These are phyloP conservation scores for Myxozyma monticola DNA, from an alignment of 805 yeast species.

Conservation along the genomic window DNA sequence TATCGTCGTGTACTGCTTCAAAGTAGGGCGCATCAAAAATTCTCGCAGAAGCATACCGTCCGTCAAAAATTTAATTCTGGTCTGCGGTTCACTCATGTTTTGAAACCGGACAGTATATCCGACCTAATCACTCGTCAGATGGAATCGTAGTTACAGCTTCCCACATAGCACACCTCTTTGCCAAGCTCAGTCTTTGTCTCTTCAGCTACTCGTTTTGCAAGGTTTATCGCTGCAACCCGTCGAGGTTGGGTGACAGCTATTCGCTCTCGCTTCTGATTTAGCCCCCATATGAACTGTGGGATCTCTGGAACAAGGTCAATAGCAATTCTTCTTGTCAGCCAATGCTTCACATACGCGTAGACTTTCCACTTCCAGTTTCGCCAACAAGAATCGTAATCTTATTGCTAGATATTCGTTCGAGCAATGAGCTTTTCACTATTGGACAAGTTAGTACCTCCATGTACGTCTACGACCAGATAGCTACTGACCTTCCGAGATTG, in stretches of 20 bases:
- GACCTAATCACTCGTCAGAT: constrained; percentile 35
- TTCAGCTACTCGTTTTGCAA: constrained; percentile 89
- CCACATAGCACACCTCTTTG: constrained; percentile 46
- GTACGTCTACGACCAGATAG: too few species aligned
- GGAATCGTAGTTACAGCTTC: background rate
- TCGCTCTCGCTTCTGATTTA: constrained; percentile 45
- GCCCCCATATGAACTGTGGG: constrained; percentile 80
- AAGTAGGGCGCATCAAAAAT: constrained; percentile 67
- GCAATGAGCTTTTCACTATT: constrained; percentile 44
- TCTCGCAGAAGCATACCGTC: constrained; percentile 98
- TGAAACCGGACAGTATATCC: constrained; percentile 95
- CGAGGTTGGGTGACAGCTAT: constrained; percentile 97
- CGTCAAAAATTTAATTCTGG: constrained; percentile 81
- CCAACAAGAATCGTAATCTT: constrained; percentile 84
- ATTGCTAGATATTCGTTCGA: constrained; percentile 56
- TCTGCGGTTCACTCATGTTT: constrained; percentile 57
- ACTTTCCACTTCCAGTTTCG: constrained; percentile 97
- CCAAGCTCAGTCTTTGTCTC: constrained; percentile 81
- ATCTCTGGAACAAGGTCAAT: constrained; percentile 45
- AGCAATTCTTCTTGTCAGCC: background rate
- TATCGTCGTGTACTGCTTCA: constrained; percentile 69
- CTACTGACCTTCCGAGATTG: constrained; percentile 6
- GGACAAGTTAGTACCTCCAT: background rate
- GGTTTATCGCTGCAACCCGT: constrained; percentile 93
- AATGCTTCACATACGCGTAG: constrained; percentile 55